Evolutionary conservation across 139 green algal genomes (phyloP).

Genomic region (Eudorina sp.): DNA sequence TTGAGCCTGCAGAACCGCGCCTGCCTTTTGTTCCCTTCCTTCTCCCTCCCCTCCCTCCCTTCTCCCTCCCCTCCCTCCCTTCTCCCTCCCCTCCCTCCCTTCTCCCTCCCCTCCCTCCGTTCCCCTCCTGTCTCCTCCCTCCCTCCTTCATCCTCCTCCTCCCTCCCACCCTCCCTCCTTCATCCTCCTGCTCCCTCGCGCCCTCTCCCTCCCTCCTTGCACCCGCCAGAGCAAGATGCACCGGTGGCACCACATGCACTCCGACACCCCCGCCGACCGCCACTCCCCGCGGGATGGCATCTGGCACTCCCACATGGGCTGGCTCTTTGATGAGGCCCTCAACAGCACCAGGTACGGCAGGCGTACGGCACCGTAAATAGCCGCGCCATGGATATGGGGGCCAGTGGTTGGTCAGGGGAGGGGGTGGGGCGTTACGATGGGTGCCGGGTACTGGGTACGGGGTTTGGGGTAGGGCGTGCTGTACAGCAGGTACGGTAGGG

Average conservation of each 20-base stretch:
- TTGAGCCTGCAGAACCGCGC: no score
- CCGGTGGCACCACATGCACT: constrained; percentile 83
- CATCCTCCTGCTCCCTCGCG: not conserved
- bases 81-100: not conserved
- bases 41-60: not conserved
- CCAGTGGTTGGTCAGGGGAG: no score
- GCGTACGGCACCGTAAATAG: no score
- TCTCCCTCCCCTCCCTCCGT: not conserved
- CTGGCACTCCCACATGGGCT: constrained; percentile 79
- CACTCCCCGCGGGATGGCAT: constrained; percentile 84
- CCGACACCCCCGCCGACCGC: constrained; percentile 76
- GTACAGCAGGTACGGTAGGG: no score
- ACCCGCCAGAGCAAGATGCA: constrained; percentile 49
- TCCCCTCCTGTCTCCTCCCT: not conserved
- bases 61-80: not conserved
- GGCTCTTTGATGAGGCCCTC: constrained; percentile 82
- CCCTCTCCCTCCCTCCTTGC: not conserved
- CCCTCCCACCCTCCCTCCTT: not conserved
- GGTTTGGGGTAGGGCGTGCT: no score
- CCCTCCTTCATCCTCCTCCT: not conserved
- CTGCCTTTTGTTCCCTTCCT: not conserved
- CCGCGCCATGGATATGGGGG: no score
- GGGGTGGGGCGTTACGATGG: no score
- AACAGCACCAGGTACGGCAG: constrained; percentile 51
- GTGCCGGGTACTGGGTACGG: no score